Conservation (phyloP, 352 stramenopile species). For the Globisporangium nagaii region DNA sequence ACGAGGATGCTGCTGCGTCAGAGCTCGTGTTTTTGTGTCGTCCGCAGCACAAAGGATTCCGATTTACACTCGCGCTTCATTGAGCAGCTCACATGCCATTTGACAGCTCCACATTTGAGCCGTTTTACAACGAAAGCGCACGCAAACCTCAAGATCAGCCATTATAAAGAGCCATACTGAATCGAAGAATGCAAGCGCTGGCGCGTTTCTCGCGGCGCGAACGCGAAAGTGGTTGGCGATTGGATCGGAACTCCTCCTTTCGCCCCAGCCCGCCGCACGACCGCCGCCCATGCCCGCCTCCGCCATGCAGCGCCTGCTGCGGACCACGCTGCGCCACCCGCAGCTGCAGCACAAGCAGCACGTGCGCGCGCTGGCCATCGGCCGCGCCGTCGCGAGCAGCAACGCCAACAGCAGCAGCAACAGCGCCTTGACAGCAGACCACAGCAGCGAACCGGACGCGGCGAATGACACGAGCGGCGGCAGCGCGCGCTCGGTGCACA, state of each 20-base stretch:
- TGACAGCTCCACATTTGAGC: no score
- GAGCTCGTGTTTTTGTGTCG: not conserved
- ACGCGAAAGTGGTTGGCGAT: not conserved
- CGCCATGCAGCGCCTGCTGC: constrained; percentile 4
- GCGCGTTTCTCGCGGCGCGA: not conserved
- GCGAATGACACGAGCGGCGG: not conserved
- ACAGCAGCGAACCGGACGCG: not conserved
- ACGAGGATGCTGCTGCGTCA: not conserved
- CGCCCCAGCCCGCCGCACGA: not conserved
- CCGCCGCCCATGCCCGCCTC: not conserved
- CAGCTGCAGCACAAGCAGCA: not conserved
- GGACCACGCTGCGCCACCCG: not conserved
- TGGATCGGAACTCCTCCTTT: constrained; percentile 1
- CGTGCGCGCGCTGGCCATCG: not conserved
- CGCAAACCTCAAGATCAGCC: not conserved
- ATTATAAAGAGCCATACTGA: not conserved
- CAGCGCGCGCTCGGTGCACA: not conserved
- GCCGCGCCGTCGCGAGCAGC: not conserved
- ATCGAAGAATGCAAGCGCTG: not conserved
- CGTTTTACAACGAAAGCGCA: not conserved
- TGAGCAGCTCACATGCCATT: no score
- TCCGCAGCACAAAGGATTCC: no score
- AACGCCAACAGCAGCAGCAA: no score
- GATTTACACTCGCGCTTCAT: no score
- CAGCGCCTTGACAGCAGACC: not conserved